Evolutionary conservation across 768 basidiomycete genomes (phyloP).

Genomic region (Flagelloscypha sp.): DNA sequence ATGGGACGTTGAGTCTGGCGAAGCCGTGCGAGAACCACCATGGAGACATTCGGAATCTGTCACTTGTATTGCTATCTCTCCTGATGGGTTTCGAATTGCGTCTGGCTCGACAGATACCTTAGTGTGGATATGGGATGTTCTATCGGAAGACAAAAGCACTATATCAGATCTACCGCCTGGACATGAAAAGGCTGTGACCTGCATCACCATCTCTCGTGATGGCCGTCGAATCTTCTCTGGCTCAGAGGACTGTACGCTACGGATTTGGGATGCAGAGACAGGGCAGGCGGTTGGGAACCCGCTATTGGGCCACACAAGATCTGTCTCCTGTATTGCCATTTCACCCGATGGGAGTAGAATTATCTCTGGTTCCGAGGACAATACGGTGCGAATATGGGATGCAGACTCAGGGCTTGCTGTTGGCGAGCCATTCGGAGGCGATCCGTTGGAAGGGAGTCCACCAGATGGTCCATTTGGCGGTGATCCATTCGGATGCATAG

Average conservation of each 20-base stretch:
- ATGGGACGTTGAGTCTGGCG: constrained; percentile 8
- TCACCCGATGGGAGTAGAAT: constrained; percentile 13
- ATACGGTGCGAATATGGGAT: constrained; percentile 13
- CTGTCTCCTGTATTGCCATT: constrained; percentile 64
- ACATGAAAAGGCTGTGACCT: neutral
- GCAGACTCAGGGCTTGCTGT: constrained; percentile 3
- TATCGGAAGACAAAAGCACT: no score
- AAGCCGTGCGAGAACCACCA: neutral
- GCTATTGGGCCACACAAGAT: constrained; percentile 86
- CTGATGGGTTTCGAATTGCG: no score
- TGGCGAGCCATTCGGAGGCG: constrained; percentile 3
- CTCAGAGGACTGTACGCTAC: constrained; percentile 74
- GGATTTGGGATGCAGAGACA: constrained; percentile 96
- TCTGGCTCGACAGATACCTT: no score
- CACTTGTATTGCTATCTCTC: constrained; percentile 11
- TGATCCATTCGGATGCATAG: constrained; percentile 9
- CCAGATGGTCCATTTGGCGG: constrained; percentile 18
- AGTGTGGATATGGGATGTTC: no score
- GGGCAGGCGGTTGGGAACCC: constrained; percentile 85
- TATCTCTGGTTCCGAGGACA: constrained; percentile 14
- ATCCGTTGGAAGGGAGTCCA: constrained; percentile 4
- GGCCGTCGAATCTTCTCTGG: constrained; percentile 9
- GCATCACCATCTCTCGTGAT: constrained; percentile 32
- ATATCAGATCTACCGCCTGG: no score
- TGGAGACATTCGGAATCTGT: constrained; percentile 6